Base-by-base conservation (phyloP, 768 basidiomycete genomes). In the Trametes sanguinea region DNA sequence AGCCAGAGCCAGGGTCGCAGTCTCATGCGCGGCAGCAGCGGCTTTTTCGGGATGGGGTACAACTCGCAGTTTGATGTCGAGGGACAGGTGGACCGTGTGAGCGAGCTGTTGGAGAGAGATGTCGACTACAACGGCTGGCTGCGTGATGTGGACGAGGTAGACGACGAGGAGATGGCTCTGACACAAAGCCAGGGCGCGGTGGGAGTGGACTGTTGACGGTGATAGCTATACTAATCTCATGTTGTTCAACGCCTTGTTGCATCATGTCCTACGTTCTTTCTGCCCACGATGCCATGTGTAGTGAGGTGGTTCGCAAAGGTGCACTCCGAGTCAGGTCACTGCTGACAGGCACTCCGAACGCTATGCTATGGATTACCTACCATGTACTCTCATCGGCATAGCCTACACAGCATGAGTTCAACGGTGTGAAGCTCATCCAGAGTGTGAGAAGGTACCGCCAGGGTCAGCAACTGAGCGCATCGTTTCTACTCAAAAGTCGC, bases 1-100 rank as follows among this genome's bases (percentile, higher is more conserved):
- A 52, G 53, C 4, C 62, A 51, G 39, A 52, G 47, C 33, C 50
- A 60, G 40, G 37, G 48, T 10, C 55, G 46, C 30, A 42, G 51
- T 13, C 60, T 68, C 45, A 51, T 53, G 39, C 67, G 70, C 14
- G 67, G 65, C 48, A 71, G 68, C 54, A 68, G 69, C 56, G 74
- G 72, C 11, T 48, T 71, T 16, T 69, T 75, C 42, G 79, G 75
- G 63, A 73, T 76, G 73, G 79, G 78, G 2, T 85, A 80, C 66
- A 84, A 80, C 61, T 85, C 86, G 4, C 85, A 86, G 63, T 81
- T 83, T 58, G 82, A 85, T 60, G 76, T 86, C 2, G 82, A 85
- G 66, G 77, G 75, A n/a, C 77, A 80, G 63, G 79, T 84, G 16
- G 81, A 82, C 50, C 71, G 77, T 64, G 85, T 85, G 5, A 80